Evolutionary conservation across 306 rosid genomes (phyloP).

Genomic region (Quercus aquifolioides): DNA sequence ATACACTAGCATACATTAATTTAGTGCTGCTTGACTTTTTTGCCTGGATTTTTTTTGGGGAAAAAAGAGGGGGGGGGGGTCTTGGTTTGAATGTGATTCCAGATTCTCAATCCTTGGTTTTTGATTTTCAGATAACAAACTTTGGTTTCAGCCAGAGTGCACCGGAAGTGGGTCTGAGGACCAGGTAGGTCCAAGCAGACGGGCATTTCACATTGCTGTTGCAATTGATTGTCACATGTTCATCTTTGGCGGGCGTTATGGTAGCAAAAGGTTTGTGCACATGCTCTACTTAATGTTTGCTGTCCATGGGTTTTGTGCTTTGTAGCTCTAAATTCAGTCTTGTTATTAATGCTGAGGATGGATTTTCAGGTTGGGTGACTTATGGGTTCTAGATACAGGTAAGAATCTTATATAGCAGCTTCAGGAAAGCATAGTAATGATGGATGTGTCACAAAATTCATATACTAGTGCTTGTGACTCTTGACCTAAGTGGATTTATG

Average conservation of each 20-base stretch:
- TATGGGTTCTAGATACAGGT: slow-evolving; percentile 87
- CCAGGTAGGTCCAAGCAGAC: slow-evolving; percentile 82
- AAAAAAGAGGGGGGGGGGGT: too few relatives aligned
- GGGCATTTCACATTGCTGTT: slow-evolving; percentile 88
- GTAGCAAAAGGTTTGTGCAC: slow-evolving; percentile 58
- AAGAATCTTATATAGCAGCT: too few relatives aligned
- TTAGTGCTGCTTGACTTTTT: not conserved
- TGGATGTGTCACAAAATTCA: too few relatives aligned
- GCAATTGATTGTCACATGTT: slow-evolving; percentile 94
- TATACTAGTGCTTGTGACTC: too few relatives aligned
- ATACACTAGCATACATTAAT: too few relatives aligned
- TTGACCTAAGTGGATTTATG: not conserved
- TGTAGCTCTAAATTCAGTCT: not conserved
- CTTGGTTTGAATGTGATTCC: not conserved
- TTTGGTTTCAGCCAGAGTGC: slow-evolving; percentile 91
- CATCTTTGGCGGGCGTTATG: slow-evolving; percentile 88
- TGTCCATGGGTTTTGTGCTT: slow-evolving; percentile 2
- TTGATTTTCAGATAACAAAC: slow-evolving; percentile 56
- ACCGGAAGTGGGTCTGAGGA: slow-evolving; percentile 77
- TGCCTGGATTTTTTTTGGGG: too few relatives aligned
- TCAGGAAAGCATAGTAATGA: too few relatives aligned
- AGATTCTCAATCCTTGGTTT: slow-evolving; percentile 8
- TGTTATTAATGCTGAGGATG: slow-evolving; percentile 24
- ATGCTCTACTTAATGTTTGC: not conserved
- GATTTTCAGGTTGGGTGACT: slow-evolving; percentile 85